phyloP scores from a whole-genome alignment of 2,329 filamentous ascomycete species.

The Aureobasidium sp. region DNA sequence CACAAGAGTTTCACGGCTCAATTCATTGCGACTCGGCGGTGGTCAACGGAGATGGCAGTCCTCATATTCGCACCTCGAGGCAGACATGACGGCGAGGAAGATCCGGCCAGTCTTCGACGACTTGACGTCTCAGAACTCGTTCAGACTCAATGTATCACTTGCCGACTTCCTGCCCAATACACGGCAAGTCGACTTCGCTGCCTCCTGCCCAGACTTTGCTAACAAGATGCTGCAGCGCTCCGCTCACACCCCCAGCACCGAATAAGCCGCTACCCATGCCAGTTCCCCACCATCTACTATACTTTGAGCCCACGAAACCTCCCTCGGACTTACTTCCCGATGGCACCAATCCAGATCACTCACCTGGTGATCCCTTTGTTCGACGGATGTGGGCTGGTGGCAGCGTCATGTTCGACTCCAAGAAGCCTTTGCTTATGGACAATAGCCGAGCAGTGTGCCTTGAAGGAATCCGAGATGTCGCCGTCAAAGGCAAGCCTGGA shows the following conservation, averaged over 20 bases:
- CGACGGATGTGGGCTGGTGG: constrained; percentile 89
- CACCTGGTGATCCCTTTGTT: constrained; percentile 63
- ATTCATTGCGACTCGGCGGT: background rate
- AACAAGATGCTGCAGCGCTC: constrained; percentile 18
- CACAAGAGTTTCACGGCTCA: background rate
- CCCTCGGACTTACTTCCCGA: constrained; percentile 63
- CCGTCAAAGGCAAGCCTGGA: constrained; percentile 44
- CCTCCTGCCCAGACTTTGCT: background rate
- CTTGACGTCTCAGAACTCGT: constrained; percentile 54
- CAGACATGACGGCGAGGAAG: constrained; percentile 42
- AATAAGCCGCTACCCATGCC: constrained; percentile 39
- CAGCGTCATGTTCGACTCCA: constrained; percentile 49
- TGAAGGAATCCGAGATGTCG: constrained; percentile 42
- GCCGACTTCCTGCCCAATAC: constrained; percentile 44
- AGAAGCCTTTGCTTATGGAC: constrained; percentile 28
- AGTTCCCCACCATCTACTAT: constrained; percentile 73
- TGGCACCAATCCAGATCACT: constrained; percentile 76
- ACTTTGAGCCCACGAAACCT: constrained; percentile 68
- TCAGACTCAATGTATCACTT: constrained; percentile 60
- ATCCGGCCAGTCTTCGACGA: constrained; percentile 49
- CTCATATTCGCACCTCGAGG: constrained; percentile 34
- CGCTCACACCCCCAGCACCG: constrained; percentile 28
- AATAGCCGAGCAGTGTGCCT: constrained; percentile 37
- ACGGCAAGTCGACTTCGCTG: constrained; percentile 15
- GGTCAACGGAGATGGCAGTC: constrained; percentile 25